Evolutionary conservation across 208 protist genomes (phyloP), one percentile per base, ranked within the genome.

Genomic region (Trypanosoma brucei): DNA sequence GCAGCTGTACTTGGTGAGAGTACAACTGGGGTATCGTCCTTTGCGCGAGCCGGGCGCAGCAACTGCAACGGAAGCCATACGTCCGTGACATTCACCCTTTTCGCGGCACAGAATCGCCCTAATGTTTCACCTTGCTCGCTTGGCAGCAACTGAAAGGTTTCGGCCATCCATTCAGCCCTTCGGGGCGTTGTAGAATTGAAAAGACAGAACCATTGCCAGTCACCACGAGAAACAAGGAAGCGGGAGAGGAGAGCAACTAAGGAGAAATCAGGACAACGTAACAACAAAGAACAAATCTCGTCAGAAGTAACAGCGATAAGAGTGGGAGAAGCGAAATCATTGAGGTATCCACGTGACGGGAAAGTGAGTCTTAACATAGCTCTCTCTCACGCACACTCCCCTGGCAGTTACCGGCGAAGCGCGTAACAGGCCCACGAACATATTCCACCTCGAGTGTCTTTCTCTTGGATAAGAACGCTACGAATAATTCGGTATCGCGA

Each of bases 31-130:
- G 64, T 75, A n/a, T 38, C 70, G 13, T 54, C 40, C 33, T 65
- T 66, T 46, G 40, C 61, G 33, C 71, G 67, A 3, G 54, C 14
- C 4, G 71, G 39, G 1, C 65, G 59, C 2, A 70, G 59, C 13
- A 75, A 56, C 8, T 51, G 14, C 2, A 93, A 52, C 0, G 87
- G 84, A 4, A 91, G 63, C 84, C 87, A 93, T 5, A 91, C 45
- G 70, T 83, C 66, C 3, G 50, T 38, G 22, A 70, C 22, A 14
- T 44, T 45, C 6, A 87, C 62, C 2, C 64, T 59, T n/a, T 75
- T 55, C 2, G 36, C 35, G 30, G 50, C 22, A 14, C 81, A 81
- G 8, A 92, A 62, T 33, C 65, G 54, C 8, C 65, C 34, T 9
- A 88, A 50, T 3, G 69, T 64, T 49, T 70, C 74, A 0, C 54